These are phyloP conservation scores for Xylariomycetidae sp. DNA, from an alignment of 2,329 filamentous ascomycete species.

Conservation along the genomic window DNA sequence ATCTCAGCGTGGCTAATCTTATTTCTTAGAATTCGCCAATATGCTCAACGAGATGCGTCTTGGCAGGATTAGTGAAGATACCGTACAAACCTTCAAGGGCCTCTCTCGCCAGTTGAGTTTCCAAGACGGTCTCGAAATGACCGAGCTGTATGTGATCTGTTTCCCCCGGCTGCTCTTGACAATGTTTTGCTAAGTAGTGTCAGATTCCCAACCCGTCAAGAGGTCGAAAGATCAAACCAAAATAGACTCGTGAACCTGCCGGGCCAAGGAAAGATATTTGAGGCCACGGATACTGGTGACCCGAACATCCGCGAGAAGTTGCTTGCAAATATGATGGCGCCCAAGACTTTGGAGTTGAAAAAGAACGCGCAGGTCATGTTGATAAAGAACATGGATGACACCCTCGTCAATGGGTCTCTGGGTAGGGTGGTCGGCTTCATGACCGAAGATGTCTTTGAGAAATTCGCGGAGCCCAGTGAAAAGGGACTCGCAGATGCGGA, in stretches of 20 bases:
- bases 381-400: conserved; percentile 98
- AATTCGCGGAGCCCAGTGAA: conserved; percentile 40
- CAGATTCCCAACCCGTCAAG: conserved; percentile 79
- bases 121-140: conserved; percentile 72
- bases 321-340: conserved; percentile 88
- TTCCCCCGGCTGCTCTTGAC: conserved; percentile 14
- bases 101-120: conserved; percentile 68
- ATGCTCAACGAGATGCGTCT: conserved; percentile 99
- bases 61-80: conserved; percentile 72
- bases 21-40: conserved; percentile 66
- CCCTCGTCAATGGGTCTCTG: conserved; percentile 87
- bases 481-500: conserved; percentile 34
- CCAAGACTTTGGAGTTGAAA: conserved; percentile 74
- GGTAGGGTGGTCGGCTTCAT: conserved; percentile 83
- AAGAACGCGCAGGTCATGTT: conserved; percentile 96
- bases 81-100: conserved; percentile 69
- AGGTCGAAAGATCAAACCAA: conserved; percentile 85
- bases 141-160: conserved; percentile 61
- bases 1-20: neutral
- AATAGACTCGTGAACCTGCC: conserved; percentile 67
- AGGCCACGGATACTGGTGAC: conserved; percentile 75
- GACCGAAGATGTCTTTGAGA: conserved; percentile 37
- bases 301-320: conserved; percentile 67
- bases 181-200: conserved; percentile 4
- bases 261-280: conserved; percentile 63